Evolutionary conservation across 208 protist genomes (phyloP), one percentile per base, ranked within the genome.

Genomic region (Trypanosoma boissoni): DNA sequence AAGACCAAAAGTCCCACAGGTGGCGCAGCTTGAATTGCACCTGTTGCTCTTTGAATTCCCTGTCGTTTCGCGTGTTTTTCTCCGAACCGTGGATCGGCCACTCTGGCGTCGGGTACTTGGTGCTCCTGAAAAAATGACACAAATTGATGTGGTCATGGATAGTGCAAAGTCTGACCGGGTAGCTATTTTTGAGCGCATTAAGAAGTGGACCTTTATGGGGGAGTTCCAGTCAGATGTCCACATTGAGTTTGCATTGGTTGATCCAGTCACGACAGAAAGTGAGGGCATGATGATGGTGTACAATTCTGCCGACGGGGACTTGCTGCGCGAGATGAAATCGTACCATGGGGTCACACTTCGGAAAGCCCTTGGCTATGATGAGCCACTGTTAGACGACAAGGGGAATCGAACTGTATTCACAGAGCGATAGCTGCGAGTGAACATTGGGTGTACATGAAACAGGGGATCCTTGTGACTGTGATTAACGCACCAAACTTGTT

Each of bases 201-300:
- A 92, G 67, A 78, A 67, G 9, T 95, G 89, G 86, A 91, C 81
- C 64, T 95, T 88, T 58, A 83, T 95, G 77, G 52, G 64, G 12
- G 85, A 95, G 76, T 93, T 92, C 57, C 64, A 84, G 62, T 83
- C 76, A 26, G 83, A 95, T 41, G 83, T 95, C 8, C 85, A 95
- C 46, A 65, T 95, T 5, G 84, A 95, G 58, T 74, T 95, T 46
- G 79, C 83, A 16, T 50, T 39, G 8, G 29, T 26, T 23, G 34
- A 54, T 0, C 88, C 85, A 43, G 27, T 58, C 48, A 50, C 51
- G n/a, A 27, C 46, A 49, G 12, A 74, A 66, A 20, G 27, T 42
- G 31, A 77, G 69, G 36, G 31, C 26, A 48, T 58, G 59, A 87
- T 88, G 74, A 74, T 66, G 32, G 75, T 95, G 14, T 95, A 88